These are phyloP conservation scores for Calonectria multiphialidica DNA, from an alignment of 2,329 filamentous ascomycete species.

Conservation along the genomic window DNA sequence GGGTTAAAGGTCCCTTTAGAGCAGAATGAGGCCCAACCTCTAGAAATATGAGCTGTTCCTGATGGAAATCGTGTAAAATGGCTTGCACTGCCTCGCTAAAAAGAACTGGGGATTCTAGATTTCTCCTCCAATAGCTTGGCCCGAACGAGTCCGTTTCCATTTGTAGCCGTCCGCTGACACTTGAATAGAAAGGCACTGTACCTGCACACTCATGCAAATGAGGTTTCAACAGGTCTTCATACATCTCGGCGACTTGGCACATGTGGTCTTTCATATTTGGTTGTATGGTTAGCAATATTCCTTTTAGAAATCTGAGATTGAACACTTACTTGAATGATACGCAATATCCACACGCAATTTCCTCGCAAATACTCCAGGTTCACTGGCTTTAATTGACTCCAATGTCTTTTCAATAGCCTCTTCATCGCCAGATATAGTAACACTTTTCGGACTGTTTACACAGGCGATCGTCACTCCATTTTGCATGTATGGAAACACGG, in stretches of 20 bases:
- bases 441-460: constrained; percentile 50
- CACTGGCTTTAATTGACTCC: neutral
- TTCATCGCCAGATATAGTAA: constrained; percentile 37
- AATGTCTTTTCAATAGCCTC: neutral
- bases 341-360: neutral
- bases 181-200: constrained; percentile 34
- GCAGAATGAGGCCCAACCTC: constrained; percentile 44
- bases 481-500: constrained; percentile 43
- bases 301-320: too few relatives aligned
- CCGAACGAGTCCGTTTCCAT: constrained; percentile 25
- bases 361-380: neutral
- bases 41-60: constrained; percentile 29
- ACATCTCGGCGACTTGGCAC: neutral
- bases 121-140: constrained; percentile 44
- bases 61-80: neutral
- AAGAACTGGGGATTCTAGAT: constrained; percentile 46
- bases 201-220: neutral
- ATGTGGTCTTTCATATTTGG: neutral
- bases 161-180: constrained; percentile 40
- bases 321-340: neutral
- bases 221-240: neutral
- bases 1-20: constrained; percentile 37
- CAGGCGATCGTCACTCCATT: constrained; percentile 49
- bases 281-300: neutral
- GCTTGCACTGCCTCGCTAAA: constrained; percentile 32